A percentile compares a stretch with the other conserved stretches of the same genome.
phyloP scores from a whole-genome alignment of 305 asterid species.

The Ajuga reptans region DNA sequence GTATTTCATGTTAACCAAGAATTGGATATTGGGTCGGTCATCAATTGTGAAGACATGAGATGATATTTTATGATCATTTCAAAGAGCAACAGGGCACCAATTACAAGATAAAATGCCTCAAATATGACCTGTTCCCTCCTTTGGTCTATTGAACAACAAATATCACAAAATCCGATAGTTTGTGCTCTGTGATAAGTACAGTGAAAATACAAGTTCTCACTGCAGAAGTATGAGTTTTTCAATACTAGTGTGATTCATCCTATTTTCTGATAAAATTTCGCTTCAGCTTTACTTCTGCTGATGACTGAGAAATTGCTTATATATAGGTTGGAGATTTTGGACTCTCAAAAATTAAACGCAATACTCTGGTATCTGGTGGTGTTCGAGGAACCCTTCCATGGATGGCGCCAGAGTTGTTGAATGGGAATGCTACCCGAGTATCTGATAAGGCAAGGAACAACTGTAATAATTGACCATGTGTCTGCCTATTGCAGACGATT shows the following conservation, averaged over 20 bases:
- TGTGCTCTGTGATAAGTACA: conserved; percentile 2
- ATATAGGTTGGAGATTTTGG: conserved; percentile 78
- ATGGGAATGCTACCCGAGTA: conserved; percentile 53
- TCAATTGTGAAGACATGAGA: not conserved
- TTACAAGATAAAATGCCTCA: not conserved
- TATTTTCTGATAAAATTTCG: not conserved
- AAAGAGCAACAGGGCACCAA: not conserved
- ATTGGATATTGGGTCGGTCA: not conserved
- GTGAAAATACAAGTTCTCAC: not conserved
- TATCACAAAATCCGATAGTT: not conserved
- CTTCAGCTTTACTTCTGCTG: conserved; percentile 7
- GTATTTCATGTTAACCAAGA: not conserved
- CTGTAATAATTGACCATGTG: not conserved
- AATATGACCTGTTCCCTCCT: not conserved
- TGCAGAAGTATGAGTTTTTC: not conserved
- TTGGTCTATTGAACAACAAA: not conserved
- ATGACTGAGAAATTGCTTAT: conserved; percentile 17
- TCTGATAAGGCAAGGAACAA: conserved; percentile 56
- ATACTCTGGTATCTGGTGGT: conserved; percentile 75
- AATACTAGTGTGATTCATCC: not conserved
- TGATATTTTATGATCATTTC: not conserved
- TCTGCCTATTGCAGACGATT: not conserved
- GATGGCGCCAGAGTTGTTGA: conserved; percentile 83
- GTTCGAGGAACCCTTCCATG: conserved; percentile 81
- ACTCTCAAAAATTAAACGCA: conserved; percentile 60